phyloP scores from a whole-genome alignment of 352 stramenopile species.

The Globisporangium cylindrosporum region DNA sequence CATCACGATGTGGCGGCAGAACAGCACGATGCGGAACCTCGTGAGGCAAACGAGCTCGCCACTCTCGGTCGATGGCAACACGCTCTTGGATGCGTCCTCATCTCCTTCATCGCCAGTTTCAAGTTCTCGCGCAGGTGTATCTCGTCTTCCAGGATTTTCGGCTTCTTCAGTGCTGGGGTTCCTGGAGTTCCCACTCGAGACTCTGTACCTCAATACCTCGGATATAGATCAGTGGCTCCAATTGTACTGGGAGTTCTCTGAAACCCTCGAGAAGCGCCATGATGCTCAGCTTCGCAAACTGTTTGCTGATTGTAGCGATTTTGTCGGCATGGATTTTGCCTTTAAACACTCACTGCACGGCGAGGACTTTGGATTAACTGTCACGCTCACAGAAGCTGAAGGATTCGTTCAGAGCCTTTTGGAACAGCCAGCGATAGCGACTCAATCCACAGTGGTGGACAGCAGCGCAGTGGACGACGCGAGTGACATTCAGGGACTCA shows the following conservation, averaged over 20 bases:
- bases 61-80: slow-evolving; percentile 2
- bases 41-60: not conserved
- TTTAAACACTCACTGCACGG: no score
- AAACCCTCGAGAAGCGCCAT: slow-evolving; percentile 8
- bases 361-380: not conserved
- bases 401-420: not conserved
- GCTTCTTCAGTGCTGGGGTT: not conserved
- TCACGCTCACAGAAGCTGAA: not conserved
- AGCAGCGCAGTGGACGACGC: not conserved
- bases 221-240: slow-evolving; percentile 16
- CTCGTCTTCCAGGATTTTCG: not conserved
- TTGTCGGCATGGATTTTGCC: no score
- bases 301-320: not conserved
- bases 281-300: slow-evolving; percentile 6
- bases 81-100: not conserved
- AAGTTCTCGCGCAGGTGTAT: not conserved
- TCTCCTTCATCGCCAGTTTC: not conserved
- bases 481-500: not conserved
- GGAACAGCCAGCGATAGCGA: not conserved
- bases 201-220: not conserved
- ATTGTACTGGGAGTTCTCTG: slow-evolving; percentile 8
- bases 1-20: not conserved
- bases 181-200: slow-evolving; percentile 14
- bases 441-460: not conserved
- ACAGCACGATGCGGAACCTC: slow-evolving; percentile 1